phyloP scores from a whole-genome alignment of 2,329 filamentous ascomycete genomes.

The Calonectria pseudoturangicola region DNA sequence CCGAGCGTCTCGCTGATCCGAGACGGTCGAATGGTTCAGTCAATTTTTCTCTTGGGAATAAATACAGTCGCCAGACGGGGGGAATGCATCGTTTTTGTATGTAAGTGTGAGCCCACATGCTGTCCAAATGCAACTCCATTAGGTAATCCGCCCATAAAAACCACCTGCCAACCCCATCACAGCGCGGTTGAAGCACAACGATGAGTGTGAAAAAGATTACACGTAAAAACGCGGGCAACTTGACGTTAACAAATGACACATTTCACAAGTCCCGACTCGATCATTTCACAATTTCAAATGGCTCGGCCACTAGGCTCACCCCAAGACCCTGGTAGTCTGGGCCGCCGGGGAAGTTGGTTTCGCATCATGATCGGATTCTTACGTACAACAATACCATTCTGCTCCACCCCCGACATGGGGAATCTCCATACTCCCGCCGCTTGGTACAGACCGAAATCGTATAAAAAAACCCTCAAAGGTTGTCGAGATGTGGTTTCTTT shows the following conservation, averaged over 20 bases:
- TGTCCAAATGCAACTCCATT: neutral
- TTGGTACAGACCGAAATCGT: constrained; percentile 12
- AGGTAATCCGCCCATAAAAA: neutral
- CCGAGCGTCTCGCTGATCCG: constrained; percentile 20
- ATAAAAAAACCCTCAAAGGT: constrained; percentile 14
- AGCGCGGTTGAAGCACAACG: neutral
- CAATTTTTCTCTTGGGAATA: neutral
- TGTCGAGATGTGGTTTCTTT: constrained; percentile 8
- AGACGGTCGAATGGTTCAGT: neutral
- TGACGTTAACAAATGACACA: constrained; percentile 5
- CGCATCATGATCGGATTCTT: constrained; percentile 41
- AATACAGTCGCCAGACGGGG: neutral
- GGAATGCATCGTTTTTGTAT: neutral
- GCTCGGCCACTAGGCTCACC: neutral
- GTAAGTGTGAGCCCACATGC: neutral
- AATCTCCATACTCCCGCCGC: constrained; percentile 34
- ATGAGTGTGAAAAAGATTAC: neutral
- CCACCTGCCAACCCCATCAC: neutral
- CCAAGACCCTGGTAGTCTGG: neutral
- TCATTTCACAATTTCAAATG: neutral
- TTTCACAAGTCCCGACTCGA: neutral
- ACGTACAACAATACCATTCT: constrained; percentile 41
- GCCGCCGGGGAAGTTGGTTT: constrained; percentile 18
- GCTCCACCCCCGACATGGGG: constrained; percentile 29
- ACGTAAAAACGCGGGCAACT: neutral